These are phyloP conservation scores for Adenanthera pavonina DNA, from an alignment of 306 rosid genomes.

Conservation along the genomic window DNA sequence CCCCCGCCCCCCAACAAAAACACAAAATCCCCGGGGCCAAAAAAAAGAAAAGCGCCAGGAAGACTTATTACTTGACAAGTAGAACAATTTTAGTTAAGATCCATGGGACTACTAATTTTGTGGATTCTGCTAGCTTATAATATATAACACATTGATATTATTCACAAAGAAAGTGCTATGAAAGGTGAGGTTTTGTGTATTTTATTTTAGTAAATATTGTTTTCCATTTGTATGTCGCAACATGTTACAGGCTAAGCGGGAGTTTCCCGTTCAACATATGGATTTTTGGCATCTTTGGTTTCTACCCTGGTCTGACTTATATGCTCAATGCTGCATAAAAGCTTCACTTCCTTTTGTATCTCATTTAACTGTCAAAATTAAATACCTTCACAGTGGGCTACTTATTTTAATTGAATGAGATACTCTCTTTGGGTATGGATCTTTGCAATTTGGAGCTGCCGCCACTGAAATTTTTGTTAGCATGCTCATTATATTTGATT, in stretches of 20 bases:
- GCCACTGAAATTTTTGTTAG: conserved; percentile 23
- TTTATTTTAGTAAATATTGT: not conserved
- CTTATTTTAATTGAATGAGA: conserved; percentile 3
- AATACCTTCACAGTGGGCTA: not conserved
- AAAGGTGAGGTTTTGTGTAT: conserved; percentile 24
- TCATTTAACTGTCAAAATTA: not conserved
- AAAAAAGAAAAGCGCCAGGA: not conserved
- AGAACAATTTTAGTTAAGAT: not conserved
- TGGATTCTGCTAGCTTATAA: not conserved
- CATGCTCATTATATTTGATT: conserved; percentile 4
- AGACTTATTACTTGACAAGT: not conserved
- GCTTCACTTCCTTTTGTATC: conserved; percentile 10
- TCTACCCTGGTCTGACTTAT: conserved; percentile 17
- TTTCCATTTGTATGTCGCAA: not conserved
- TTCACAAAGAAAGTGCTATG: not conserved
- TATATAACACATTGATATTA: not conserved
- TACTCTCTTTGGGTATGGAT: conserved; percentile 1
- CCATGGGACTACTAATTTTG: conserved; percentile 15
- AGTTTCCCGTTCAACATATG: conserved; percentile 2
- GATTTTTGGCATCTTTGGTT: conserved; percentile 9
- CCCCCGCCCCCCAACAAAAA: no score
- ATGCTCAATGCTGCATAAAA: not conserved
- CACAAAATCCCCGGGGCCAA: no score
- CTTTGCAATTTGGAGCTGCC: not conserved
- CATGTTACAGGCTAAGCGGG: not conserved